Base-by-base conservation (phyloP, 2,329 filamentous ascomycete species). In the Penicillium brasilianum region DNA sequence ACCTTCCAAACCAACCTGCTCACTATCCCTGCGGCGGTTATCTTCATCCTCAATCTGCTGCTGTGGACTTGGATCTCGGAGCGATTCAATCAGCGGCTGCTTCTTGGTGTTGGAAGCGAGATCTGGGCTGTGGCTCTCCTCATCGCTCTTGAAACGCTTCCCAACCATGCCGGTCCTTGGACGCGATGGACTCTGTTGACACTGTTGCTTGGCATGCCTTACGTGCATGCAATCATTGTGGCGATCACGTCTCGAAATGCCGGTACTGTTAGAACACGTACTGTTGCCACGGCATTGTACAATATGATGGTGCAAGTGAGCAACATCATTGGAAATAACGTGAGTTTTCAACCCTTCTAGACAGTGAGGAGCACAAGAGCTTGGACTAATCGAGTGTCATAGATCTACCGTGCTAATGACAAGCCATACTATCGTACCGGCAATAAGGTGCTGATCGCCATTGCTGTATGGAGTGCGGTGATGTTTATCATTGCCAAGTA, bases 1-100 rank as follows among this genome's bases (percentile, higher is more conserved):
- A 86, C 85, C 1, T 85, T 90, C 69, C 75, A 85, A 34, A 84
- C 83, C 30, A 90, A 89, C 65, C 78, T 90, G 62, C 80, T 90
- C 22, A 86, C 86, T 0, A 88, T 89, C 14, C 86, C 85, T 0
- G 82, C 84, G 0, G 84, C 83, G 16, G 79, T 78, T 0, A 72
- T 87, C 1, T 86, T 86, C 69, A 86, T 88, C 61, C 58, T 85
- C 51, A 85, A 85, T 48, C 82, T 88, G 74, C 70, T 87, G 16
- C 71, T 77, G 1, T 79, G 85, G 60, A 84, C 85, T 0, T 85
- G 79, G 74, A 77, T 83, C 49, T 85, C 83, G 6, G 84, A 87
- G 58, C 78, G 81, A 59, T 84, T 85, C 63, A 82, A 85, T 61
- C 80, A 86, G 68, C 78, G 84, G 1, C 75, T 85, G 0, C 78